Evolutionary conservation across 2,329 filamentous ascomycete genomes (phyloP), one percentile per base, ranked within the genome.

Genomic region (Plectosphaerella plurivora): DNA sequence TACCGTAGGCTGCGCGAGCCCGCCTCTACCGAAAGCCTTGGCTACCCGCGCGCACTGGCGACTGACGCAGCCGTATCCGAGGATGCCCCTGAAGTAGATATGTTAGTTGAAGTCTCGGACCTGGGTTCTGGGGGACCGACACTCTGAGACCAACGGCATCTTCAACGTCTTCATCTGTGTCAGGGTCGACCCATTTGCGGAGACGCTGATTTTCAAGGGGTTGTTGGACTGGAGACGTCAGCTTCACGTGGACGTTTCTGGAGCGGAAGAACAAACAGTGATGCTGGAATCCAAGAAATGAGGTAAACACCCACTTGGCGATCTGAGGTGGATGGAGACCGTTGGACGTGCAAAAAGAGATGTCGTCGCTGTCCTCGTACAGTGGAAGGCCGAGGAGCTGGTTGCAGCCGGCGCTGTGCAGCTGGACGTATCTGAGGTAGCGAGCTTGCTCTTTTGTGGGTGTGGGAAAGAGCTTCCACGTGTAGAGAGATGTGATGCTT

Each of bases 1-100:
- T n/a, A n/a, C n/a, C n/a, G n/a, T n/a, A n/a, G n/a, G n/a, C n/a
- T n/a, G n/a, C n/a, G n/a, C n/a, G n/a, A 86, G 15, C 86, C 87
- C 60, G 0, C 75, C 88, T n/a, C n/a, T 86, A n/a, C 88, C 89
- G 60, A 90, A 67, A 2, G 86, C 84, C 14, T 74, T 75, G 11
- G 80, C 79, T 3, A 89, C 76, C 9, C 77, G 74, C 3, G 78
- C 79, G 5, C 70, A 71, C 53, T 82, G 78, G 1, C 79, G 71
- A 8, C 78, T 79, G 50, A 82, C 81, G 50, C 69, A 71, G 14
- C 79, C 78, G 55, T 82, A 82, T 7, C 79, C 78, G 4, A 82
- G 66, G 24, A 82, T 77, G 4, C 76, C 76, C 45, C 22, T 22
- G 22, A 22, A 5, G 22, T 22, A 22, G 22, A 22, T 3, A 22